Conservation (phyloP, 129 eudicot genomes). For the Chrysanthemum seticuspe region DNA sequence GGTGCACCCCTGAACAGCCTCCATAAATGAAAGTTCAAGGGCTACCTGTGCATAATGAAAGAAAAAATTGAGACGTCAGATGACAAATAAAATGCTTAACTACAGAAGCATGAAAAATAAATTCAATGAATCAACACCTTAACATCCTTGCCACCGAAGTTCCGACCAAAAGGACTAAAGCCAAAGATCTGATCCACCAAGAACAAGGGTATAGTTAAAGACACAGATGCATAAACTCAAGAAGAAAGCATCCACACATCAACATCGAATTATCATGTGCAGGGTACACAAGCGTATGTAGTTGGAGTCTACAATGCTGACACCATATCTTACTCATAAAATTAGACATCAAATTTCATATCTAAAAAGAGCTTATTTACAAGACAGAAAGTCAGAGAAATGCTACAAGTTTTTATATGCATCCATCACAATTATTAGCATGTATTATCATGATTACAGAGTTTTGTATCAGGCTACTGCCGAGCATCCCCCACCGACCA, state of each 20-base stretch:
- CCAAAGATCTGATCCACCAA: slow-evolving; percentile 56
- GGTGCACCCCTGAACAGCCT: slow-evolving; percentile 89
- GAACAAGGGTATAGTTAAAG: slow-evolving; percentile 15
- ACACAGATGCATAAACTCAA: slow-evolving; percentile 5
- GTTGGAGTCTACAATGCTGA: background rate
- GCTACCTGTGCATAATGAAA: slow-evolving; percentile 40
- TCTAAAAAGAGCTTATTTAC: too few relatives aligned
- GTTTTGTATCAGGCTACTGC: too few relatives aligned
- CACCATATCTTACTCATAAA: background rate
- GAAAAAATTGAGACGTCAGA: background rate
- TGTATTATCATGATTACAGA: too few relatives aligned
- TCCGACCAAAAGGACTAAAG: slow-evolving; percentile 46
- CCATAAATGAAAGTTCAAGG: slow-evolving; percentile 80
- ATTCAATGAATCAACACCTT: slow-evolving; percentile 41
- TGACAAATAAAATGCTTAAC: background rate
- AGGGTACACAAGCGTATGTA: background rate
- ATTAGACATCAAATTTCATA: background rate
- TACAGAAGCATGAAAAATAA: slow-evolving; percentile 1
- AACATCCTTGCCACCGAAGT: slow-evolving; percentile 67
- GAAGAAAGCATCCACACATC: slow-evolving; percentile 12
- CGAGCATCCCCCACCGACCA: too few relatives aligned
- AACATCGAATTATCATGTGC: background rate
- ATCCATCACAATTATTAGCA: too few relatives aligned
- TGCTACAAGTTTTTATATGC: too few relatives aligned
- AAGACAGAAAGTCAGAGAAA: too few relatives aligned